Conservation (phyloP, 1,139 yeast genomes). For the Pneumocystis oryctolagi region DNA sequence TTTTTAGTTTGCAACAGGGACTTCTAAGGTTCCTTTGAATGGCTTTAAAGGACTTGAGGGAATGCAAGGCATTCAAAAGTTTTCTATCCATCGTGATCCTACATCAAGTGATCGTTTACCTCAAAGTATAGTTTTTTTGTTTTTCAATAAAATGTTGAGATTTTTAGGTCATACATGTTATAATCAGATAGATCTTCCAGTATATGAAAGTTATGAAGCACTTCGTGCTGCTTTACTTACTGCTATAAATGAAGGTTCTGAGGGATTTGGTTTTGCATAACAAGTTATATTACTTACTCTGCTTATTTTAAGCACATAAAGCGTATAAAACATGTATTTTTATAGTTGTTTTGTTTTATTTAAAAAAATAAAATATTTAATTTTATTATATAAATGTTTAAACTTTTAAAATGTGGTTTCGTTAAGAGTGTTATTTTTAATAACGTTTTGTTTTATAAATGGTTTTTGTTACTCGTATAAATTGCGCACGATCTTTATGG, state of each 20-base stretch:
- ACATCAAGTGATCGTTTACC: slow-evolving; percentile 80
- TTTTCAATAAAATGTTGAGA: background rate
- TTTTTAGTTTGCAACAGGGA: slow-evolving; percentile 70
- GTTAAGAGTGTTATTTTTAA: too few species aligned
- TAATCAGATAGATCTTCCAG: slow-evolving; percentile 88
- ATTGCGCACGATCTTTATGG: slow-evolving; percentile 52
- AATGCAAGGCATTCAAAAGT: slow-evolving; percentile 72
- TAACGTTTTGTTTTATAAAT: background rate
- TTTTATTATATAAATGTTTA: background rate
- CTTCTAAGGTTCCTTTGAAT: slow-evolving; percentile 87
- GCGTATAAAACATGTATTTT: background rate
- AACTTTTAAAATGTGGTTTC: background rate
- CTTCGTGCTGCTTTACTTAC: slow-evolving; percentile 63
- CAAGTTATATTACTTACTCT: background rate
- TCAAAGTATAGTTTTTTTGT: slow-evolving; percentile 36
- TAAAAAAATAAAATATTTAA: background rate
- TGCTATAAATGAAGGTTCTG: slow-evolving; percentile 90
- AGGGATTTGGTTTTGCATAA: slow-evolving; percentile 81
- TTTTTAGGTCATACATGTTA: slow-evolving; percentile 60
- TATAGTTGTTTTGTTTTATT: background rate
- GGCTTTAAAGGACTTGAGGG: slow-evolving; percentile 89
- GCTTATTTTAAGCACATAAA: background rate
- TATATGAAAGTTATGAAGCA: slow-evolving; percentile 76
- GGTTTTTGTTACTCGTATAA: background rate
- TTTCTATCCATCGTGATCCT: slow-evolving; percentile 80